Base-by-base conservation (phyloP, 495 filamentous ascomycete genomes). In the Cladorrhinum samala region DNA sequence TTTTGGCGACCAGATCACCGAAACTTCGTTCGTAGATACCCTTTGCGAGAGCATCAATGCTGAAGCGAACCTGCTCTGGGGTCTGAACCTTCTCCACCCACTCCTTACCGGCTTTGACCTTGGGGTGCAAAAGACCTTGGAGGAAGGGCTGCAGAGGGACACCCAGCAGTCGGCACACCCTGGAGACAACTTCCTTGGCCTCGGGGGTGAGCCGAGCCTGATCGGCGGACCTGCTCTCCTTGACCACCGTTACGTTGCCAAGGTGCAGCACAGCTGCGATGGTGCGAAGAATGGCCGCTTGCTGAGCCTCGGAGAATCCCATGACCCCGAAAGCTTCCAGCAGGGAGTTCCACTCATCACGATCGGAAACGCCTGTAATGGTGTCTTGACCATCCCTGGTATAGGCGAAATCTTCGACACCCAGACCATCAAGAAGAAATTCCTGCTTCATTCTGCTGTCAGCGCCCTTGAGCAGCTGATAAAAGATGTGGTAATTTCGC, bases 51-150 rank as follows among this genome's bases (percentile, higher is more conserved):
- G 94, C 92, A 70, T 97, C 91, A 25, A 99, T 81, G 7, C 87
- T 79, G 18, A 95, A 79, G 27, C 87, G 85, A 19, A 95, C 94
- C 68, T 99, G 94, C 57, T 99, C 94, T 2, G 93, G 91, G 1
- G 91, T 96, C 65, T 97, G 91, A 11, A 91, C 91, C 64, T 96
- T 96, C 62, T 96, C 91, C 6, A 99, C 94, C 92, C 90, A 96
- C 72, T 99, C 94, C 33, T 89, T 82, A 20, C 94, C 94, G 39
- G 94, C 94, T 65, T 93, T 95, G 5, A 99, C 94, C 49, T 79
- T 85, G 5, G 94, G 94, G 62, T 96, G 93, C 11, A 99, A 76
- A 13, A 99, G 70, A 0, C 91, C 91, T 58, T 89, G 88, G 7
- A 93, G 73, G 61, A 99, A 99, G 0, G 84, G 79, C 21, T 96